Base-by-base conservation (phyloP, 306 rosid species). In the Cicer yamashitae region DNA sequence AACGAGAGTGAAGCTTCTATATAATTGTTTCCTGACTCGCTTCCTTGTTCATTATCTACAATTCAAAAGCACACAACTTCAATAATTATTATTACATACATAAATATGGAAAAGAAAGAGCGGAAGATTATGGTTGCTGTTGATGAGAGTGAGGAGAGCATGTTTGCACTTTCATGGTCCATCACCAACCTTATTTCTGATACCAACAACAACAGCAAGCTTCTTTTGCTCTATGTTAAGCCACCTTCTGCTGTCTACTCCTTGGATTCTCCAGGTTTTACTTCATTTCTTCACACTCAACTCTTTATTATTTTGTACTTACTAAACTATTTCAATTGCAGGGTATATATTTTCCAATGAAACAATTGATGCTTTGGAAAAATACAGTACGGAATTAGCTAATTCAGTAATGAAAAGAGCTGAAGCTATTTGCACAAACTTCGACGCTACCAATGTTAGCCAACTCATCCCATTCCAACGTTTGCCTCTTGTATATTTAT, bases 81-180 rank as follows among this genome's bases (percentile, higher is more conserved):
- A 20, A 22, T 25, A n/a, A 51, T 10, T 10, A 10, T 57, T 34
- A 50, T 6, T 18, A 20, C 50, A 9, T 18, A 34, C 39, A 10
- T 44, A 5, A 52, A 0, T n/a, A 77, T 78, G 89, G 86, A 62
- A 73, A 82, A 43, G 18, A 75, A 13, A 60, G 92, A 81, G 54
- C 69, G 52, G 54, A 86, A 75, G 78, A 86, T 91, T 1, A 83
- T 93, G 82, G 97, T 89, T 12, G 98, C 97, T 4, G 91, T 91
- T 60, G 98, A 93, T 73, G 96, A 93, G 77, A 88, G 97, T 71
- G 67, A 89, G 59, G 96, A 93, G 85, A 93, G 98, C 80, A 93
- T 89, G 97, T 66, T 74, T 61, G 97, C 97, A 0, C 83, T 93
- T 4, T 83, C 91, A 0, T 93, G 97, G 97, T 91, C 97, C 81